These are phyloP conservation scores for Eucalyptus polybractea DNA, from an alignment of 345 rosid species.

Conservation along the genomic window DNA sequence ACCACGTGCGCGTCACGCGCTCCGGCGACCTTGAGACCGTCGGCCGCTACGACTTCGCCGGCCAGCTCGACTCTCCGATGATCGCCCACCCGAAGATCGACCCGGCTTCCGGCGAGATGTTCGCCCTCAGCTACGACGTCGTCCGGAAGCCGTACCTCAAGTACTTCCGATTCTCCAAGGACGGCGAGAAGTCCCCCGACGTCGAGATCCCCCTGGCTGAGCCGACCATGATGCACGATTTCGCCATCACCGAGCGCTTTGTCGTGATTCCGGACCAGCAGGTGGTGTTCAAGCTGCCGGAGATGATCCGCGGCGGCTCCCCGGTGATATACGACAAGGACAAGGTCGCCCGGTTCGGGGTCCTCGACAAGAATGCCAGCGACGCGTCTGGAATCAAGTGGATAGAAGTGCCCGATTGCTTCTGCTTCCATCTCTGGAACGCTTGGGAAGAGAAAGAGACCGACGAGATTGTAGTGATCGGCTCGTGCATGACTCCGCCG, in stretches of 20 bases:
- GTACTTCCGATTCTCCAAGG: constrained; percentile 55
- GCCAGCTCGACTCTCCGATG: constrained; percentile 60
- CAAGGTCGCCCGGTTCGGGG: constrained; percentile 67
- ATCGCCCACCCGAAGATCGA: constrained; percentile 94
- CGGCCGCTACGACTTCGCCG: constrained; percentile 52
- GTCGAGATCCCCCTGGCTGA: constrained; percentile 55
- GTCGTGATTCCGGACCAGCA: constrained; percentile 92
- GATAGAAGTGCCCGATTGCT: constrained; percentile 74
- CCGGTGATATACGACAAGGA: constrained; percentile 77
- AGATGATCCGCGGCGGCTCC: constrained; percentile 80
- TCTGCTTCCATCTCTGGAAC: constrained; percentile 93
- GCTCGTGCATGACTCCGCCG: constrained; percentile 98
- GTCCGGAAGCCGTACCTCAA: constrained; percentile 70
- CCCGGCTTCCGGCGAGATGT: constrained; percentile 55
- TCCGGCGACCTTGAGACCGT: constrained; percentile 70
- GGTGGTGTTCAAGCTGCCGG: constrained; percentile 76
- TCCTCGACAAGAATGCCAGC: constrained; percentile 40
- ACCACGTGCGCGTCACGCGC: constrained; percentile 52
- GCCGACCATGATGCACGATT: constrained; percentile 96
- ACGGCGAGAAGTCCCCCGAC: constrained; percentile 63
- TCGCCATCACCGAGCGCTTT: constrained; percentile 73
- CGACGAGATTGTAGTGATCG: constrained; percentile 79
- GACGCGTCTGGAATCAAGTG: constrained; percentile 52
- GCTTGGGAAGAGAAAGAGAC: constrained; percentile 91
- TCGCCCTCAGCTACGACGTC: constrained; percentile 79